Conservation (phyloP, 1,284 basidiomycete species). For the Ustilago hordei region DNA sequence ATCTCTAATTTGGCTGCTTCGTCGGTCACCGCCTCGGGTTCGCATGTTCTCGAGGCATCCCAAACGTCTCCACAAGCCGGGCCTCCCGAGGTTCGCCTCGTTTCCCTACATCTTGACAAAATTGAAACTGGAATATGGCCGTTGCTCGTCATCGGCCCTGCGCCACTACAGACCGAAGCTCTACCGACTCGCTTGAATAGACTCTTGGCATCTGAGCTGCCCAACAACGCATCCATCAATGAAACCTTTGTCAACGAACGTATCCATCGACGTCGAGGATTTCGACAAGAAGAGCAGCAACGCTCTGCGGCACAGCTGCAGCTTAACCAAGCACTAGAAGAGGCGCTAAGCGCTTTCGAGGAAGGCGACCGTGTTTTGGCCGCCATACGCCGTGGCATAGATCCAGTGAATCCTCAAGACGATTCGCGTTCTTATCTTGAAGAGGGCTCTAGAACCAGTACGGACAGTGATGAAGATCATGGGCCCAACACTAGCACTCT, state of each 20-base stretch:
- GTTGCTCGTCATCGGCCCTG: constrained; percentile 46
- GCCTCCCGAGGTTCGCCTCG: constrained; percentile 45
- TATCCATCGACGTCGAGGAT: constrained; percentile 13
- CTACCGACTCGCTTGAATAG: constrained; percentile 20
- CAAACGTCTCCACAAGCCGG: constrained; percentile 9
- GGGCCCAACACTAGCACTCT: constrained; percentile 47
- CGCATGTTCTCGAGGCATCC: not conserved
- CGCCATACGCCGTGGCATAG: constrained; percentile 24
- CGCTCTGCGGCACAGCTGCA: constrained; percentile 37
- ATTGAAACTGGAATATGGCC: constrained; percentile 55
- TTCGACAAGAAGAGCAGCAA: constrained; percentile 24
- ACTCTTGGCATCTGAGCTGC: constrained; percentile 26
- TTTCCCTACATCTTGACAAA: constrained; percentile 55
- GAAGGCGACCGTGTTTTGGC: constrained; percentile 37
- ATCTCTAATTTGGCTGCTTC: constrained; percentile 19
- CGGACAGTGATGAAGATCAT: constrained; percentile 46
- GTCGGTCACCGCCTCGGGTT: not conserved
- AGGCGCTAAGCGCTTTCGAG: constrained; percentile 40
- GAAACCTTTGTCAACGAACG: constrained; percentile 27
- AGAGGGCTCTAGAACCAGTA: constrained; percentile 14
- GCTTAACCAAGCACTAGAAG: constrained; percentile 47
- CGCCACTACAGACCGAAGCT: constrained; percentile 28
- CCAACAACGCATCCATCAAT: constrained; percentile 17
- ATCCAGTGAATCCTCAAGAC: not conserved
- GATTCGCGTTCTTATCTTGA: not conserved